Evolutionary conservation across 805 yeast genomes (phyloP).

Genomic region (Metschnikowia chrysomelidarum): DNA sequence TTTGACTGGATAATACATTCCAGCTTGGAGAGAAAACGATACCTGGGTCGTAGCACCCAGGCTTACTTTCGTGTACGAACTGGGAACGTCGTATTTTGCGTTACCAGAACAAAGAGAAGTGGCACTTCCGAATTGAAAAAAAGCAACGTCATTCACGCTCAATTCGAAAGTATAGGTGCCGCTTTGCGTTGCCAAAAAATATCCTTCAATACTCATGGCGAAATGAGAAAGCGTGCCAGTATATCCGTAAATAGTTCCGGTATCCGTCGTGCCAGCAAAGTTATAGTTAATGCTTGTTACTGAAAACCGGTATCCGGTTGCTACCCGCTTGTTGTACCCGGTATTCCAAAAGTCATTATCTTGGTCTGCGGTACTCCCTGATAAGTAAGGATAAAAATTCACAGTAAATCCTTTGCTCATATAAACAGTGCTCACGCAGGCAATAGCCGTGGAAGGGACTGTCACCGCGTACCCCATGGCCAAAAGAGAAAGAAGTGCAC

Average conservation of each 20-base stretch:
- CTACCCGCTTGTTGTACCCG: slow-evolving; percentile 5
- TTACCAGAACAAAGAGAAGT: slow-evolving; percentile 11
- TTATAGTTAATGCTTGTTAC: slow-evolving; percentile 5
- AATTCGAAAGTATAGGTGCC: slow-evolving; percentile 12
- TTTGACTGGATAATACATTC: slow-evolving; percentile 12
- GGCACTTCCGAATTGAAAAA: slow-evolving; percentile 12
- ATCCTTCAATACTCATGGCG: slow-evolving; percentile 9
- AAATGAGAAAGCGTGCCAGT: slow-evolving; percentile 4
- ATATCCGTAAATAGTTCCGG: slow-evolving; percentile 4
- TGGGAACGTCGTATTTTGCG: not conserved
- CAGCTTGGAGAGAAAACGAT: slow-evolving; percentile 6
- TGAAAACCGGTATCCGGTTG: slow-evolving; percentile 2
- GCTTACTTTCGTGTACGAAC: slow-evolving; percentile 2
- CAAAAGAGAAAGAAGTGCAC: too few relatives aligned
- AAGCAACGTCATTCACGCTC: slow-evolving; percentile 14
- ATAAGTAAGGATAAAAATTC: slow-evolving; percentile 9
- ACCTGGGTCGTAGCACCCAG: slow-evolving; percentile 2
- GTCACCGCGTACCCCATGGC: too few relatives aligned
- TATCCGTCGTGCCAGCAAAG: not conserved
- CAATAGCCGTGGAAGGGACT: too few relatives aligned
- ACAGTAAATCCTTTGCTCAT: slow-evolving; percentile 8
- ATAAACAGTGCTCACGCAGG: too few relatives aligned
- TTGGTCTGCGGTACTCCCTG: not conserved
- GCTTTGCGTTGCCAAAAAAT: slow-evolving; percentile 7
- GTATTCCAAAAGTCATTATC: slow-evolving; percentile 2